Base-by-base conservation (phyloP, 2,329 filamentous ascomycete genomes). In the Fusarium bulbicola region DNA sequence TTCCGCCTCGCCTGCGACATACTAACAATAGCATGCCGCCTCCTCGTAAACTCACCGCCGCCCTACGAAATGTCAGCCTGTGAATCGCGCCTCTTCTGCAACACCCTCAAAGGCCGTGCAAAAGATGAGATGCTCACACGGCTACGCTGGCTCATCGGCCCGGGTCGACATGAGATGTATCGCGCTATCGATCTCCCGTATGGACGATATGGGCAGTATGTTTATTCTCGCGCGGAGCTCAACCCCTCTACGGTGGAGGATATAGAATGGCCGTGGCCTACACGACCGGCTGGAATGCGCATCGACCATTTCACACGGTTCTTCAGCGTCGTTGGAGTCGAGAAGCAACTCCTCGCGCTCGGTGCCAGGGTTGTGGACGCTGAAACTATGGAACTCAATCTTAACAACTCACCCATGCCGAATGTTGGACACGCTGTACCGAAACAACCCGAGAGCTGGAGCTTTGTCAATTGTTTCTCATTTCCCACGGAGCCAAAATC, bases 361-460 rank as follows among this genome's bases (percentile, higher is more conserved):
- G 76, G 76, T 14, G 76, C 74, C 5, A 61, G 74, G 11, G 59
- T 78, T 26, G 43, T 78, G 4, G 75, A 78, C 18, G 26, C 62
- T 4, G 76, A 78, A 30, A 78, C 76, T 6, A 36, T 78, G 18
- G 76, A 78, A 45, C 73, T 78, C 32, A 69, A 73, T 14, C 46
- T 78, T 15, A 59, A 59, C 13, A 70, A 56, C 32, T 74, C 65
- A 1, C 47, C 63, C 1, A 62, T 66, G 52, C 59, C 57, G 9
- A 46, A 61, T 8, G 49, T 73, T 9, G 34, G 21, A 21, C 57
- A 63, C 3, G 42, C 53, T 20, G 28, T 66, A 5, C 46, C 73
- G 7, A 53, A 63, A 7, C 76, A 78, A 18, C 73, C 76, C 2
- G 76, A 77, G n/a, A 78, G 76, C 40, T 78, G 76, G 76, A 78